Evolutionary conservation across 106 monocot species (phyloP).

Genomic region (Acanthochlamys bracteata): DNA sequence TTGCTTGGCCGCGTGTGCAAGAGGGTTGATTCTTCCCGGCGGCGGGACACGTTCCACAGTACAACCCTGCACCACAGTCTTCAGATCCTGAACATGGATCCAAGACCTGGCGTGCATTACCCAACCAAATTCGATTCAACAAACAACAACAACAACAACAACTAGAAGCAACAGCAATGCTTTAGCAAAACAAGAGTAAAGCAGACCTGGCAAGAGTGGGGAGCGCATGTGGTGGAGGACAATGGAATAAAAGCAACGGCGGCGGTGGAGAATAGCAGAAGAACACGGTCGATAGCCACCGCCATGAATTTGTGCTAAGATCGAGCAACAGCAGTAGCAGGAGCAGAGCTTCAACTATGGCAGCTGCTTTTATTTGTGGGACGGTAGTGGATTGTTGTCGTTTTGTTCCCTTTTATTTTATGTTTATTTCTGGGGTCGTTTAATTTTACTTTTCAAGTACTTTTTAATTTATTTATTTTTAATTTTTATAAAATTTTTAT

Average conservation of each 20-base stretch:
- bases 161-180: not conserved
- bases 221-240: not conserved
- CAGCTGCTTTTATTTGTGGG: too few species aligned
- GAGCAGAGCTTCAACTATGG: too few species aligned
- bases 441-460: too few species aligned
- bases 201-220: conserved; percentile 8
- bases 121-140: not conserved
- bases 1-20: conserved; percentile 66
- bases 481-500: too few species aligned
- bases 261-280: not conserved
- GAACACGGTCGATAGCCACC: not conserved
- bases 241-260: not conserved
- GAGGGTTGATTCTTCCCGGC: conserved; percentile 35
- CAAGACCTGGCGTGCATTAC: conserved; percentile 27
- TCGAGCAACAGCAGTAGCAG: too few species aligned
- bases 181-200: not conserved
- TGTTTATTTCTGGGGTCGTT: too few species aligned
- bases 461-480: too few species aligned
- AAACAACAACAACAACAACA: not conserved
- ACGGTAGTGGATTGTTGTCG: too few species aligned
- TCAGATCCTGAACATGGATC: conserved; percentile 53
- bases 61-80: conserved; percentile 63
- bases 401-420: too few species aligned
- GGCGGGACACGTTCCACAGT: conserved; percentile 80
- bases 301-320: too few species aligned